Base-by-base conservation (phyloP, 1,284 basidiomycete species). In the Moesziomyces globuligerus region DNA sequence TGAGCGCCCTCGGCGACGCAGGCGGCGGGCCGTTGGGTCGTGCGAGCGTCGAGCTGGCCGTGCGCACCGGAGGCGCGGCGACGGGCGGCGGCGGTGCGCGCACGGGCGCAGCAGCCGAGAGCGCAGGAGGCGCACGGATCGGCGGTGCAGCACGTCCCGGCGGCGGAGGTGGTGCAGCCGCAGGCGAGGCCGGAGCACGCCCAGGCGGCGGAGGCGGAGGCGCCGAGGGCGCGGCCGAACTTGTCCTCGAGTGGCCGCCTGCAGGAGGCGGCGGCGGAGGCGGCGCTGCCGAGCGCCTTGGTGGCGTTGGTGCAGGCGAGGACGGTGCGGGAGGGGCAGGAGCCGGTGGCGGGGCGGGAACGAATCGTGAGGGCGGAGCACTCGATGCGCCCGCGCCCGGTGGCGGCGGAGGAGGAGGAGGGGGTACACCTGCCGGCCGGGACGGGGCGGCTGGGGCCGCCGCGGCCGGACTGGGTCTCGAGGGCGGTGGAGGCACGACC, bases 211-310 rank as follows among this genome's bases (percentile, higher is more conserved):
- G 90, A 91, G 18, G 92, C 93, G 83, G 89, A 91, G 13, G 78
- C 78, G 76, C 24, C 10, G 45, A 45, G 20, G 56, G 44, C 11
- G 43, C 40, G 7, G 51, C 40, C 28, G 44, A 71, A 47, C 9
- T 25, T n/a, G 40, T 37, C 15, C 54, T 43, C 20, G 52, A 71
- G 70, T 81, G 67, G 72, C 48, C 54, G 7, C 54, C 46, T 17
- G 43, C 17, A 1, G 64, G 24, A 40, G 65, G 60, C 4, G 57
- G 83, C 76, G 80, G 93, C 7, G 95, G 93, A 1, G 89, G 90
- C 26, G 91, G 91, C 21, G 87, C 89, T 64, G 93, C 96, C 88
- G 86, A 88, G 1, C 90, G 94, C 72, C 97, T 96, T 7, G 68
- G 59, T 25, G 59, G 55, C 21, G 53, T 59, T 3, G 72, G 53